Evolutionary conservation across 495 filamentous ascomycete species (phyloP).

Genomic region (Penicillium macrosclerotiorum): DNA sequence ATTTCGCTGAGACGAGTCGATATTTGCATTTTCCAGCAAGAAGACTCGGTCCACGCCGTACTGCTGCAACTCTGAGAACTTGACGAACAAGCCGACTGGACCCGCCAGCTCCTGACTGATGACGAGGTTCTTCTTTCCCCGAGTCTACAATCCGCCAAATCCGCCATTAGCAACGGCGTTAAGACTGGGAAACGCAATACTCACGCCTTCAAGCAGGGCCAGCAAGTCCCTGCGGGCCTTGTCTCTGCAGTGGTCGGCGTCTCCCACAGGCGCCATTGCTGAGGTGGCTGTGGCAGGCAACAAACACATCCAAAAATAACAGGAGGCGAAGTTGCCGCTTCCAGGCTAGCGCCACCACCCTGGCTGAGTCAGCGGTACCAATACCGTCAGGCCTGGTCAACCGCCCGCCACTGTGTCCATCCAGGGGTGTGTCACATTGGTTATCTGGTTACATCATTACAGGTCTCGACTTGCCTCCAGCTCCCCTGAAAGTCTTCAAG

Average conservation of each 20-base stretch:
- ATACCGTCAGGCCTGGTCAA: constrained; percentile 23
- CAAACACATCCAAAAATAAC: constrained; percentile 24
- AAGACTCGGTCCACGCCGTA: constrained; percentile 97
- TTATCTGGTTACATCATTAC: constrained; percentile 1
- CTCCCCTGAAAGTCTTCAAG: constrained; percentile 26
- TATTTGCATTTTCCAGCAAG: constrained; percentile 90
- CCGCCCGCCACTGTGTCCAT: neutral
- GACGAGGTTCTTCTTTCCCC: constrained; percentile 97
- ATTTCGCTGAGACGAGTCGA: constrained; percentile 90
- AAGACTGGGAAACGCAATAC: constrained; percentile 46
- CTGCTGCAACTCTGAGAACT: constrained; percentile 85
- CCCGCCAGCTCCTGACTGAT: constrained; percentile 89
- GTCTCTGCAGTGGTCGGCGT: constrained; percentile 76
- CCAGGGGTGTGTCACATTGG: neutral
- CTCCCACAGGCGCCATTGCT: constrained; percentile 67
- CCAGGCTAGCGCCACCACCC: constrained; percentile 15
- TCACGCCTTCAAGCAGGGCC: constrained; percentile 85
- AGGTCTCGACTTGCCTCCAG: constrained; percentile 19
- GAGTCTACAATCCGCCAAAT: too few species aligned
- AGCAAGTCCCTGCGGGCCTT: constrained; percentile 83
- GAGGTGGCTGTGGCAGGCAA: constrained; percentile 19
- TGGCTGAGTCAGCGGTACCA: constrained; percentile 16
- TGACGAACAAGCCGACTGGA: constrained; percentile 85
- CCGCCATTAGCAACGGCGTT: constrained; percentile 23
- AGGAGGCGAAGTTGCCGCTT: constrained; percentile 10